phyloP scores from a whole-genome alignment of 176 grass and related monocot species.

The Oryza coarctata region DNA sequence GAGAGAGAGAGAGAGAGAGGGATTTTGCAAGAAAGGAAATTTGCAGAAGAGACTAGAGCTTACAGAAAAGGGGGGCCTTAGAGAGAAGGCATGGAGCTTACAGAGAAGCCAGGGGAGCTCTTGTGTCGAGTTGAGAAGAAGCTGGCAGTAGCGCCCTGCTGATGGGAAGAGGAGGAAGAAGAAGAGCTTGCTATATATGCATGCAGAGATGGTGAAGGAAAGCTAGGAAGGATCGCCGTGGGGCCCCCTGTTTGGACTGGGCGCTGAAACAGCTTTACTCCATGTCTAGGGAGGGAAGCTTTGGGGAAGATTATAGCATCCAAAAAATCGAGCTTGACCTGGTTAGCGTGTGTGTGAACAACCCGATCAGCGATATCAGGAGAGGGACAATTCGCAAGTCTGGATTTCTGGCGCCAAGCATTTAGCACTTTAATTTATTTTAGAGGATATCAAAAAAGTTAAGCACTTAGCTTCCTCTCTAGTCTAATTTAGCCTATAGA shows the following conservation, averaged over 20 bases:
- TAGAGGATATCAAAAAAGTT: not conserved
- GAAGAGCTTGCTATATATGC: constrained; percentile 32
- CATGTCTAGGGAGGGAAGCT: not conserved
- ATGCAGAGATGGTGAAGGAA: not conserved
- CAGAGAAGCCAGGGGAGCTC: constrained; percentile 5
- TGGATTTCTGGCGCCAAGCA: not conserved
- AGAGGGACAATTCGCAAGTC: not conserved
- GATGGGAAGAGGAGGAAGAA: constrained; percentile 6
- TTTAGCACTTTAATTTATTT: not conserved
- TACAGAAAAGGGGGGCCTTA: not conserved
- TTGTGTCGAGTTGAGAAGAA: not conserved
- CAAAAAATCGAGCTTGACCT: constrained; percentile 13
- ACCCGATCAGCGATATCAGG: not conserved
- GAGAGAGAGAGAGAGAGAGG: not conserved
- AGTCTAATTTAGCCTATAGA: not conserved
- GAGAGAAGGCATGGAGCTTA: not conserved
- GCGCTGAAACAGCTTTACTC: not conserved
- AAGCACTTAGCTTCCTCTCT: not conserved
- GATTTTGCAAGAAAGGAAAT: not conserved
- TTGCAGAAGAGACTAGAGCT: not conserved
- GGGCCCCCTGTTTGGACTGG: not conserved
- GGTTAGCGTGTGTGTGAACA: constrained; percentile 35
- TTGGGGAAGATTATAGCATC: not conserved
- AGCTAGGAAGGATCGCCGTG: not conserved
- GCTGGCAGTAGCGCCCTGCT: not conserved